These are phyloP conservation scores for Phalaenopsis aphrodite DNA, from an alignment of 106 monocot genomes.

Conservation along the genomic window DNA sequence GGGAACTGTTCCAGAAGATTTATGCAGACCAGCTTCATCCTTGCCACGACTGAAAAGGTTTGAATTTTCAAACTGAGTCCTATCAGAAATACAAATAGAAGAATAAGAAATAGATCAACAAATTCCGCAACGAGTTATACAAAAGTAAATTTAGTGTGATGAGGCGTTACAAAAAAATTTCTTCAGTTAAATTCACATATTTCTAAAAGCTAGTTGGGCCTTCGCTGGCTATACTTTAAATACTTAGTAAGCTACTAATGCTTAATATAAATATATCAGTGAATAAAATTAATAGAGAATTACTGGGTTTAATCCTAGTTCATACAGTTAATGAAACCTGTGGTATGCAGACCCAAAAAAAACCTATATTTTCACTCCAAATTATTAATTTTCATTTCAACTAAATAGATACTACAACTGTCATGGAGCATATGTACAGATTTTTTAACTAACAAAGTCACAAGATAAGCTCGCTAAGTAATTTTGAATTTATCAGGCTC, in stretches of 20 bases:
- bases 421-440: background rate
- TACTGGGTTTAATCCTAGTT: background rate
- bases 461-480: background rate
- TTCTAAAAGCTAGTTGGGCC: background rate
- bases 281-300: background rate
- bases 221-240: background rate
- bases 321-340: background rate
- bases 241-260: conserved; percentile 9
- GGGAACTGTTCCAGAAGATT: conserved; percentile 12
- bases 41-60: background rate
- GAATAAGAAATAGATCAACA: background rate
- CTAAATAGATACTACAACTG: background rate
- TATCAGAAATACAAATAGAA: conserved; percentile 11
- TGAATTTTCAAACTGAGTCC: background rate
- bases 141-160: conserved; percentile 3
- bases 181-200: background rate
- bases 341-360: background rate
- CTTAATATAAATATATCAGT: conserved; percentile 7
- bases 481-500: background rate
- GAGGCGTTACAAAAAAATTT: background rate
- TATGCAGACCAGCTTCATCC: conserved; percentile 1
- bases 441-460: background rate
- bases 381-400: background rate
- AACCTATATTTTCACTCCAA: background rate
- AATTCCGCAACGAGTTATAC: background rate